Percentiles rank a stretch among this genome's conserved stretches.
Conservation (phyloP, 2,329 filamentous ascomycete genomes). For the Colletotrichum sp. region DNA sequence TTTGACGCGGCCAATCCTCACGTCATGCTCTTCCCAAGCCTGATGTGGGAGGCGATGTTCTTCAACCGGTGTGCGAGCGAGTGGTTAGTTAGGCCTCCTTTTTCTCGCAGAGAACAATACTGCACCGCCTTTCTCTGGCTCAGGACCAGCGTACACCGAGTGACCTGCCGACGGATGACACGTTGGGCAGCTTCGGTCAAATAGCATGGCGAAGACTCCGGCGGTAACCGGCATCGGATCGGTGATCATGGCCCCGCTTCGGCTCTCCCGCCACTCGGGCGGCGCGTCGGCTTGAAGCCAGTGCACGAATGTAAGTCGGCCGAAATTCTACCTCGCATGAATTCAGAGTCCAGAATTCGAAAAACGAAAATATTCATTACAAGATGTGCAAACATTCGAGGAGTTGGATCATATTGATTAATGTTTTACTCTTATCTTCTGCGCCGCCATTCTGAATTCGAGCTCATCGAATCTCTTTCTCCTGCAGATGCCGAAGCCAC, state of each 20-base stretch:
- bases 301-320: not conserved
- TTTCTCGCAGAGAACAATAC: not conserved
- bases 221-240: not conserved
- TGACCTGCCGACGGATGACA: not conserved
- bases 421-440: not conserved
- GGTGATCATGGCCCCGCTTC: not conserved
- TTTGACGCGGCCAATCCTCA: not conserved
- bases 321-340: not conserved
- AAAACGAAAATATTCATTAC: rapidly evolving
- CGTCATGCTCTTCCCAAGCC: not conserved
- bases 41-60: not conserved
- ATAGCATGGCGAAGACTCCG: not conserved
- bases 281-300: not conserved
- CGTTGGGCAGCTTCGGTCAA: not conserved
- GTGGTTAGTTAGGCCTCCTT: not conserved
- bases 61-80: not conserved
- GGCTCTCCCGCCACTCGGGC: not conserved
- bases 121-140: not conserved
- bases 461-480: not conserved
- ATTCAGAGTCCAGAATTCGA: not conserved
- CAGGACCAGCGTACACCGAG: not conserved
- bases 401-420: rapidly evolving
- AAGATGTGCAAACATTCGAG: rapidly evolving
- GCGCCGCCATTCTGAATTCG: not conserved
- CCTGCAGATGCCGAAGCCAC: not conserved